Evolutionary conservation across 2,329 filamentous ascomycete species (phyloP).

Genomic region (Blastomyces percursus): DNA sequence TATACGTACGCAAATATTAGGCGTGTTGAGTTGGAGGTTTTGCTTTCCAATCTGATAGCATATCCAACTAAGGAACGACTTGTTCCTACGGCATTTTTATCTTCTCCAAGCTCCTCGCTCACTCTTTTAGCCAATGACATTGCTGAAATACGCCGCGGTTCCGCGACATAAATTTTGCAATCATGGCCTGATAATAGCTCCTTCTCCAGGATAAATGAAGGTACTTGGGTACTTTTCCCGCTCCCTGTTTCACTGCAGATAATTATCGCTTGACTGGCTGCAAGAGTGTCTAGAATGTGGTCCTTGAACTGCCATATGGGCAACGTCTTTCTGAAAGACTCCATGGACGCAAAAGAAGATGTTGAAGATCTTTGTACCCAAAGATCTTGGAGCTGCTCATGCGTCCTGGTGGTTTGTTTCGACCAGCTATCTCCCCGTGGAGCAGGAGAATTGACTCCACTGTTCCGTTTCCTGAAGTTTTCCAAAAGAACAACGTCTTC

Average conservation of each 20-base stretch:
- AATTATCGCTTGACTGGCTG: slow-evolving; percentile 74
- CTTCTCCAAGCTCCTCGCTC: slow-evolving; percentile 87
- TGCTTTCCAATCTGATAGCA: slow-evolving; percentile 85
- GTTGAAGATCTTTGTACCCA: slow-evolving; percentile 44
- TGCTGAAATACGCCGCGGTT: slow-evolving; percentile 89
- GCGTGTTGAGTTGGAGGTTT: slow-evolving; percentile 67
- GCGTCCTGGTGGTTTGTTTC: slow-evolving; percentile 17
- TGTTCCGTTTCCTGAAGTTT: slow-evolving; percentile 52
- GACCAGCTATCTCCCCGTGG: slow-evolving; percentile 6
- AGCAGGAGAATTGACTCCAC: slow-evolving; percentile 11
- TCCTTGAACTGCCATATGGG: slow-evolving; percentile 82
- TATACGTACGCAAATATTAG: slow-evolving; percentile 69
- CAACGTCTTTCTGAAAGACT: slow-evolving; percentile 63
- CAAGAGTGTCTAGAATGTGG: slow-evolving; percentile 65
- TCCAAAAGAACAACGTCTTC: slow-evolving; percentile 65
- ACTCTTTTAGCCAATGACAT: slow-evolving; percentile 88
- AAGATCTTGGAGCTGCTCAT: slow-evolving; percentile 38
- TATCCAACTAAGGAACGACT: slow-evolving; percentile 79
- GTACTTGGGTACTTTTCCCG: slow-evolving; percentile 97
- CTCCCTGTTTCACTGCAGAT: slow-evolving; percentile 94
- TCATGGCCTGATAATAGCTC: slow-evolving; percentile 66
- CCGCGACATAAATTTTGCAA: slow-evolving; percentile 92
- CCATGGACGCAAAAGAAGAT: slow-evolving; percentile 63
- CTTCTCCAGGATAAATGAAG: slow-evolving; percentile 82
- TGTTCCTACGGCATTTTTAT: slow-evolving; percentile 69